phyloP scores from a whole-genome alignment of 1,284 basidiomycete species.

The Ceratobasidium theobromae region DNA sequence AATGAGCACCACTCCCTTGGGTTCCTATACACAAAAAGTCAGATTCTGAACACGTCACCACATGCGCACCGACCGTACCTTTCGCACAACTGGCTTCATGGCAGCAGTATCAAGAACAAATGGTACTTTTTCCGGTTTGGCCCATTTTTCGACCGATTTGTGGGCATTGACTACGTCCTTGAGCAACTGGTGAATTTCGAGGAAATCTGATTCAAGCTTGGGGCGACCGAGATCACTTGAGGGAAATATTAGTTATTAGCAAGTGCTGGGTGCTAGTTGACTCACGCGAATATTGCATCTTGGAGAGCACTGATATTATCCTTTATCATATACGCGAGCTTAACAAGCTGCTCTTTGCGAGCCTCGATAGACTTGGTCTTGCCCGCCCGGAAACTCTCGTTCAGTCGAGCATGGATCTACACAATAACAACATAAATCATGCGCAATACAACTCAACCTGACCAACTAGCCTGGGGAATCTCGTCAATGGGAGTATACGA shows the following conservation, averaged over 20 bases:
- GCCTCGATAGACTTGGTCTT: conserved; percentile 49
- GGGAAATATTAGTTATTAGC: not conserved
- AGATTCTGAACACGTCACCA: too few species aligned
- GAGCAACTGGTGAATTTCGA: conserved; percentile 47
- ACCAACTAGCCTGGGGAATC: conserved; percentile 28
- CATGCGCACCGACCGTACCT: conserved; percentile 40
- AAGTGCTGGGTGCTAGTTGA: not conserved
- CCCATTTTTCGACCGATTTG: conserved; percentile 72
- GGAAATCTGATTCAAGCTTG: conserved; percentile 38
- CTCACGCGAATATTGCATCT: conserved; percentile 41
- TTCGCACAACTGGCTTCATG: conserved; percentile 65
- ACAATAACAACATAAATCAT: not conserved
- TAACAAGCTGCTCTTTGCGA: conserved; percentile 53
- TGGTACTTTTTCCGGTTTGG: conserved; percentile 62
- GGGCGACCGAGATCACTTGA: conserved; percentile 49
- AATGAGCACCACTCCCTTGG: conserved; percentile 73
- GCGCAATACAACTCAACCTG: not conserved
- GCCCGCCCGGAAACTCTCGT: conserved; percentile 45
- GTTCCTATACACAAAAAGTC: conserved; percentile 46
- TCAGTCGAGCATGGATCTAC: conserved; percentile 42
- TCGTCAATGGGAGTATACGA: conserved; percentile 33
- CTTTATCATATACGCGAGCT: conserved; percentile 50
- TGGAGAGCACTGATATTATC: conserved; percentile 49
- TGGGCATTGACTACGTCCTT: conserved; percentile 66
- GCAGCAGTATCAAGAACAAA: conserved; percentile 57